A percentile compares a stretch with the other conserved stretches of the same genome.
Conservation (phyloP, 2,329 filamentous ascomycete species). For the Elsinoe ampelina region DNA sequence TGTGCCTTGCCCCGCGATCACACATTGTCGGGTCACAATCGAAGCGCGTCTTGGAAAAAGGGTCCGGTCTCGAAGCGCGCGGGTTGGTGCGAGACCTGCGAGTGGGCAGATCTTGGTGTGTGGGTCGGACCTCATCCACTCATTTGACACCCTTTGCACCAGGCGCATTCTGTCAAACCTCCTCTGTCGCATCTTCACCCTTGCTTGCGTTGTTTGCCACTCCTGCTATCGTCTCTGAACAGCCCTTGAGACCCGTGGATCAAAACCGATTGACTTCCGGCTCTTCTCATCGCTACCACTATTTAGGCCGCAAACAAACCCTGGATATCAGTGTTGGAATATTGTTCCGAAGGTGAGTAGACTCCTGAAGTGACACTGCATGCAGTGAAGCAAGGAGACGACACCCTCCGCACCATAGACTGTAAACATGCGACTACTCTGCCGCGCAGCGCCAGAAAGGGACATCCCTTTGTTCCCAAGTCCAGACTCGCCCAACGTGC, state of each 20-base stretch:
- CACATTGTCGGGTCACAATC: not conserved
- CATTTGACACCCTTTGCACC: constrained; percentile 1
- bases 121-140: constrained; percentile 9
- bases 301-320: not conserved
- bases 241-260: not conserved
- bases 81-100: not conserved
- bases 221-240: not conserved
- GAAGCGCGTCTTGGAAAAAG: not conserved
- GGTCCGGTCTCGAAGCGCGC: not conserved
- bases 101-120: not conserved
- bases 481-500: not conserved
- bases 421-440: not conserved
- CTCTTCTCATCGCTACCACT: not conserved
- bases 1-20: not conserved
- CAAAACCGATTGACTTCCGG: constrained; percentile 1
- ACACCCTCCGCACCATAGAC: not conserved
- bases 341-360: constrained; percentile 7
- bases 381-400: constrained; percentile 5
- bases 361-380: not conserved
- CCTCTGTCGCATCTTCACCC: not conserved
- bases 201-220: not conserved
- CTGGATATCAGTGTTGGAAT: constrained; percentile 5
- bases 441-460: not conserved
- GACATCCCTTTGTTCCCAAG: not conserved
- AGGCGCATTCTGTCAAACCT: constrained; percentile 3